A percentile compares a stretch with the other conserved stretches of the same genome.
These are phyloP conservation scores for Tulasnella sp. DNA, from an alignment of 768 basidiomycete genomes.

Conservation along the genomic window DNA sequence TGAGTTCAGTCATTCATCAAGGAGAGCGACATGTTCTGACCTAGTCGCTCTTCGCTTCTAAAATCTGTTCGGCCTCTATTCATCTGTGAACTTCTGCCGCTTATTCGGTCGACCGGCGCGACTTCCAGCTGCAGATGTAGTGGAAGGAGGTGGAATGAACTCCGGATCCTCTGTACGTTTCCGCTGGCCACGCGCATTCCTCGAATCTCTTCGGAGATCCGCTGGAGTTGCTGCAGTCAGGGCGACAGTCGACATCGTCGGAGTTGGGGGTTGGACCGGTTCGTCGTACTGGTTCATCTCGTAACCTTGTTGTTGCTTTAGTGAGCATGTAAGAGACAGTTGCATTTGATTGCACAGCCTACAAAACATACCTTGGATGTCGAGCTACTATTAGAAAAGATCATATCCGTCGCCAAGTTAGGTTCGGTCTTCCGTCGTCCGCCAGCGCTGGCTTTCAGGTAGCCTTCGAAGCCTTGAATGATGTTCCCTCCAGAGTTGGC, in stretches of 20 bases:
- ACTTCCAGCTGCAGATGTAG: background rate
- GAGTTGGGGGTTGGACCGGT: background rate
- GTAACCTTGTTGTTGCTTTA: background rate
- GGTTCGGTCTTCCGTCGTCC: constrained; percentile 60
- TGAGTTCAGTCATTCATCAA: background rate
- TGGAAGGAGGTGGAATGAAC: background rate
- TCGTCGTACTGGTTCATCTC: constrained; percentile 7
- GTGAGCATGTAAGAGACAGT: background rate
- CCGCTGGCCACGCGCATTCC: background rate
- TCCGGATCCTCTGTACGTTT: constrained; percentile 13
- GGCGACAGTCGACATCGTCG: constrained; percentile 6
- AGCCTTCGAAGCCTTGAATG: constrained; percentile 77
- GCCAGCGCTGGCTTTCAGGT: constrained; percentile 60
- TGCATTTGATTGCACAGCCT: background rate
- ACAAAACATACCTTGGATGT: constrained; percentile 51
- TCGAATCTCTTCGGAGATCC: background rate
- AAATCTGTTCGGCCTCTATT: background rate
- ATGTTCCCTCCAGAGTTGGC: constrained; percentile 77
- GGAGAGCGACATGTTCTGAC: background rate
- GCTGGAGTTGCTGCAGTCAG: background rate
- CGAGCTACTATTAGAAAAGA: constrained; percentile 72
- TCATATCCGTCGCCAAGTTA: constrained; percentile 61
- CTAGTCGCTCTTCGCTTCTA: background rate
- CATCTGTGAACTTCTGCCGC: constrained; percentile 2
- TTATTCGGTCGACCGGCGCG: constrained; percentile 5